Evolutionary conservation across 306 rosid genomes (phyloP).

Genomic region (Lablab purpureus): DNA sequence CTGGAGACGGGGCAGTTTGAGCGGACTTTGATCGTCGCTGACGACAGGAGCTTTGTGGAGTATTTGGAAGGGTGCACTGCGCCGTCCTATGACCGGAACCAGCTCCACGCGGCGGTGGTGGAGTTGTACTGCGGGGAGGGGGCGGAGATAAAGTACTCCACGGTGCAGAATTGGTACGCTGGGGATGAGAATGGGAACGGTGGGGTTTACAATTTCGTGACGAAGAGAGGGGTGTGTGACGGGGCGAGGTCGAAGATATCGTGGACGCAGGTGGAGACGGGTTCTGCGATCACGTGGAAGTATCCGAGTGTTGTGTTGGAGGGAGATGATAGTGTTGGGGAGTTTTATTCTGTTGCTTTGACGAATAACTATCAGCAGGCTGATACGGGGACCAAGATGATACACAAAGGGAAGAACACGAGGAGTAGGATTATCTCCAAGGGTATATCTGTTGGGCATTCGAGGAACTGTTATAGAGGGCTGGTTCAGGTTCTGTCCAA

Average conservation of each 20-base stretch:
- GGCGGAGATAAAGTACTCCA: background rate
- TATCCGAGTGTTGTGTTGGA: conserved; percentile 10
- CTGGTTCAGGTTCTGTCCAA: conserved; percentile 5
- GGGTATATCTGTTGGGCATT: background rate
- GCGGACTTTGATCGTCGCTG: background rate
- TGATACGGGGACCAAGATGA: conserved; percentile 1
- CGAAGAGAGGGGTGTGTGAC: background rate
- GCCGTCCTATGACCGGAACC: conserved; percentile 1
- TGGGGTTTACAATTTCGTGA: conserved; percentile 1
- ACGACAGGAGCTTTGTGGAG: background rate
- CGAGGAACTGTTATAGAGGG: conserved; percentile 5
- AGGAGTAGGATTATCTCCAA: background rate
- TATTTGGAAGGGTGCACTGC: conserved; percentile 4
- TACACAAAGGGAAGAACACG: conserved; percentile 8
- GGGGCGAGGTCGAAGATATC: conserved; percentile 1
- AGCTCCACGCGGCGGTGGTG: background rate
- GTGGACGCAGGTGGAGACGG: conserved; percentile 22
- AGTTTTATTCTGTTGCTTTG: conserved; percentile 4
- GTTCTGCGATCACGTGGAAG: conserved; percentile 18
- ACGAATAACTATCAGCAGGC: conserved; percentile 17
- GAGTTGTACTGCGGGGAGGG: background rate
- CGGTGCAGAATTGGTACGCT: conserved; percentile 21
- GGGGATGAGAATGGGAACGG: conserved; percentile 2
- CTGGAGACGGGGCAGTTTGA: conserved; percentile 8
- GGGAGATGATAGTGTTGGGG: background rate